Conservation (phyloP, 768 basidiomycete species). For the Russula foetens region DNA sequence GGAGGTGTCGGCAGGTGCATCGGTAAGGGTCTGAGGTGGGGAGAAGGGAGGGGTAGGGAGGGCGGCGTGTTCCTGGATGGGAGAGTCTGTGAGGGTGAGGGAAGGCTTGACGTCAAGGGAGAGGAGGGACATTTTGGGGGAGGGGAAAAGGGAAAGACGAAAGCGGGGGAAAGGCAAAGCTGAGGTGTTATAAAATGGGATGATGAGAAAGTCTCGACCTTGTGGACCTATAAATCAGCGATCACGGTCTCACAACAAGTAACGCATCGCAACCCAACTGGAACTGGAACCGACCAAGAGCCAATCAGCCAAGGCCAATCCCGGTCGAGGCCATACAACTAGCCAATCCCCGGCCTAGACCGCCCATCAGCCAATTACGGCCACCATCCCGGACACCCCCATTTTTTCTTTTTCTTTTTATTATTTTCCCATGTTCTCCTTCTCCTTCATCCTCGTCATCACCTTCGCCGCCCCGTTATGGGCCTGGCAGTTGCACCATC, state of each 20-base stretch:
- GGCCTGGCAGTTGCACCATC: constrained; percentile 37
- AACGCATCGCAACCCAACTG: no score
- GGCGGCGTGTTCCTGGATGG: constrained; percentile 14
- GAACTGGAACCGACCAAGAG: no score
- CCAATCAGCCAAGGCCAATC: constrained; percentile 24
- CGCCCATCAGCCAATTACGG: background rate
- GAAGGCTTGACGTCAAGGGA: constrained; percentile 19
- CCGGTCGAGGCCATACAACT: constrained; percentile 18
- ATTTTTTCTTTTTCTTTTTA: background rate
- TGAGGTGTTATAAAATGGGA: constrained; percentile 1
- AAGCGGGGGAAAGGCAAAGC: background rate
- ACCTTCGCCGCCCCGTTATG: constrained; percentile 15
- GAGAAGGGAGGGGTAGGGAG: constrained; percentile 29
- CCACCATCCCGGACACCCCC: no score
- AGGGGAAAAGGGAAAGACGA: background rate
- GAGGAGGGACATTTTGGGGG: constrained; percentile 10
- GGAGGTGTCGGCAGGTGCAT: constrained; percentile 29
- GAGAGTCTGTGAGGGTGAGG: constrained; percentile 19
- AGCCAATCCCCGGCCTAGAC: background rate
- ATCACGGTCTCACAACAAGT: no score
- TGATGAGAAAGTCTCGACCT: constrained; percentile 14
- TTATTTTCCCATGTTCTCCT: constrained; percentile 6
- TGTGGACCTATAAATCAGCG: no score
- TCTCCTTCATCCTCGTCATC: constrained; percentile 19
- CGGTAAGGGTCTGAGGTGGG: constrained; percentile 21